Conservation (phyloP, 2,329 filamentous ascomycete genomes). For the Epichloe brachyelytri region DNA sequence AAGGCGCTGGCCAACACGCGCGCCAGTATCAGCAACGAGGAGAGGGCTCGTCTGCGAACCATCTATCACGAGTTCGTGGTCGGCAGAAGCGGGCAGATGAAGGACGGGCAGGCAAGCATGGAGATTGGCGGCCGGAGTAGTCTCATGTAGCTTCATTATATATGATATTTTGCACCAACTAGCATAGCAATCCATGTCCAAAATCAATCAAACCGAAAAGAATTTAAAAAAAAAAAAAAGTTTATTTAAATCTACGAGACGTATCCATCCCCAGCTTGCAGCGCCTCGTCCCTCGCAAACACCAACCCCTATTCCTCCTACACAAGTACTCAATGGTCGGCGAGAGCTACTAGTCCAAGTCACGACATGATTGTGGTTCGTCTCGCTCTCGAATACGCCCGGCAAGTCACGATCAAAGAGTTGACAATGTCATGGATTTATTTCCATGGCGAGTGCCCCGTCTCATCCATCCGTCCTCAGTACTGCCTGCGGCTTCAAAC, state of each 20-base stretch:
- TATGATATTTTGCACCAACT: slow-evolving; percentile 1
- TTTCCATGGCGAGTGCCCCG: no score
- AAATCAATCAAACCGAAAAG: not conserved
- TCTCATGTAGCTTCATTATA: slow-evolving; percentile 55
- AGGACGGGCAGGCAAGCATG: slow-evolving; percentile 77
- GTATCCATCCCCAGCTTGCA: slow-evolving; percentile 20
- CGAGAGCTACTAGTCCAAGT: not conserved
- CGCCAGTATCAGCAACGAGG: slow-evolving; percentile 69
- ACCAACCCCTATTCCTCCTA: slow-evolving; percentile 22
- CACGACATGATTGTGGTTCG: not conserved
- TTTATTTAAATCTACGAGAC: not conserved
- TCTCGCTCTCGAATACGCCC: no score
- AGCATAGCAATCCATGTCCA: not conserved
- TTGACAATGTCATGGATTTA: no score
- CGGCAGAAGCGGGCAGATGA: slow-evolving; percentile 89
- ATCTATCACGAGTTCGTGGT: slow-evolving; percentile 93
- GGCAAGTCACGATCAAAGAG: no score
- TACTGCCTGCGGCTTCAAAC: not conserved
- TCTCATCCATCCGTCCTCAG: no score
- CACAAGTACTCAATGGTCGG: slow-evolving; percentile 11
- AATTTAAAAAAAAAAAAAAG: not conserved
- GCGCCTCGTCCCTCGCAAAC: slow-evolving; percentile 28
- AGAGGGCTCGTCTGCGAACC: slow-evolving; percentile 57
- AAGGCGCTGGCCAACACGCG: slow-evolving; percentile 66
- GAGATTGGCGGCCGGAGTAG: slow-evolving; percentile 89